Percentiles rank a stretch among this genome's conserved stretches.
Evolutionary conservation across 345 rosid genomes (phyloP).

Genomic region (Brassica incana): DNA sequence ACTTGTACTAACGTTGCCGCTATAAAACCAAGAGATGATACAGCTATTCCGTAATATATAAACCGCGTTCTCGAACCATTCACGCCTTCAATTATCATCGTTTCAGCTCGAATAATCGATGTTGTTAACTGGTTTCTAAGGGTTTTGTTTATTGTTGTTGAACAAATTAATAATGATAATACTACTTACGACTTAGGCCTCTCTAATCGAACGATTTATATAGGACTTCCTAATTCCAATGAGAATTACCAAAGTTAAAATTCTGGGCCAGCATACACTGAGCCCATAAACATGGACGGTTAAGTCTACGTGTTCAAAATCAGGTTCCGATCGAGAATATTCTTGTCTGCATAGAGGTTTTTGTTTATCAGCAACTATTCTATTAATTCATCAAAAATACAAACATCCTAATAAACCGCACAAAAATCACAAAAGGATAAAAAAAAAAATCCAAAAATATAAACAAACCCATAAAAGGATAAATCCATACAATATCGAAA

Average conservation of each 20-base stretch:
- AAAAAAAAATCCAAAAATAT: neutral
- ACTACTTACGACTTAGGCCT: neutral
- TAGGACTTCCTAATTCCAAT: neutral
- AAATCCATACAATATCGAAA: slow-evolving; percentile 54
- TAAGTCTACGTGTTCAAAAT: neutral
- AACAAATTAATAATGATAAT: neutral
- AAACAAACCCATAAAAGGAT: slow-evolving; percentile 15
- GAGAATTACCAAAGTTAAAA: neutral
- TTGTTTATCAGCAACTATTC: no score
- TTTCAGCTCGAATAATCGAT: neutral
- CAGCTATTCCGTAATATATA: neutral
- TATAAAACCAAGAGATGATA: slow-evolving; percentile 1
- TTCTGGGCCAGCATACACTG: neutral
- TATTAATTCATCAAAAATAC: neutral
- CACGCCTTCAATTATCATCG: slow-evolving; percentile 14
- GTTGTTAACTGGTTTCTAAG: neutral
- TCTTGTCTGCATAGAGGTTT: no score
- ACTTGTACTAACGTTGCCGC: neutral
- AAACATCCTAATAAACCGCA: slow-evolving; percentile 47
- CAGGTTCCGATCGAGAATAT: neutral
- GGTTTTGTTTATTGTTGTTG: neutral
- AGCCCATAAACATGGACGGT: neutral
- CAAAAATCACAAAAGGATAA: neutral
- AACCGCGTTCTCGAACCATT: neutral
- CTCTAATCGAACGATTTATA: neutral